Percentiles rank a stretch among this genome's conserved stretches.
phyloP scores from a whole-genome alignment of 345 rosid species.

The Hirschfeldia incana region DNA sequence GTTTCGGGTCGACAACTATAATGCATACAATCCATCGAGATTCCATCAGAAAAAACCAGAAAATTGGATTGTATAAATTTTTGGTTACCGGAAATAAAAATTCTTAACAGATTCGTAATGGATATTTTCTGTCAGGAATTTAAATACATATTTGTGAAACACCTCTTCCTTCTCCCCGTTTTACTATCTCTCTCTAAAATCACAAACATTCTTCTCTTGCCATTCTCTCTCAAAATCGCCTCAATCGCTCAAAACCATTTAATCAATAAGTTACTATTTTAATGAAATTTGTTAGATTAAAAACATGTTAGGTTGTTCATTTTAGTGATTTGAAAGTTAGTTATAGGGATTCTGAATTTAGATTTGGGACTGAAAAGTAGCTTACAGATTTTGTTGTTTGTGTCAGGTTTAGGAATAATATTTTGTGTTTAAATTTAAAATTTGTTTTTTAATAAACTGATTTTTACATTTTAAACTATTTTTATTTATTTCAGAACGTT shows the following conservation, averaged over 20 bases:
- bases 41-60: neutral
- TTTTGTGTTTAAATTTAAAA: too few relatives aligned
- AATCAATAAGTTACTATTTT: neutral
- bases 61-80: neutral
- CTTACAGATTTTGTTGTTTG: too few relatives aligned
- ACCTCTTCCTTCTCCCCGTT: neutral
- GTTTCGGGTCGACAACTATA: neutral
- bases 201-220: neutral
- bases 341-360: neutral
- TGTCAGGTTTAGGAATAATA: too few relatives aligned
- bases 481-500: too few relatives aligned
- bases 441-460: too few relatives aligned
- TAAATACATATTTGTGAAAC: neutral
- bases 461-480: too few relatives aligned
- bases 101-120: neutral
- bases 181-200: neutral
- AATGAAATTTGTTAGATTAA: neutral
- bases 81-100: neutral
- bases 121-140: neutral
- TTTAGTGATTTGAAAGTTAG: neutral
- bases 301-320: neutral
- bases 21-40: neutral
- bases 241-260: neutral
- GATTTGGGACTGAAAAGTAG: too few relatives aligned
- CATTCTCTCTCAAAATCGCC: neutral